Base-by-base conservation (phyloP, 192 early-diverging fungal species). In the Gorgonomyces haynaldii region DNA sequence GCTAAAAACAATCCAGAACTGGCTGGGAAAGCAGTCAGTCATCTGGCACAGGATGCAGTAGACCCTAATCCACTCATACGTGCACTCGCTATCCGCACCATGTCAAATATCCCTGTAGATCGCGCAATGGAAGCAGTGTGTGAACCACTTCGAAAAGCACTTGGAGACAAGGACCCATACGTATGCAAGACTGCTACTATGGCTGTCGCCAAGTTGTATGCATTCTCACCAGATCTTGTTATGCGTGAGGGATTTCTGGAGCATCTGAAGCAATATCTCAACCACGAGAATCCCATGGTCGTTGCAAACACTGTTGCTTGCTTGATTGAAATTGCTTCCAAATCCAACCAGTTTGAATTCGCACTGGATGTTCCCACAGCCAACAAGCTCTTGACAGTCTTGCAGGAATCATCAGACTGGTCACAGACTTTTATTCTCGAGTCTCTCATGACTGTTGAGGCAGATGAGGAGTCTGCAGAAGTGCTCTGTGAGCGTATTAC, bases 371-470 rank as follows among this genome's bases (percentile, higher is more conserved):
- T 87, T 49, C 68, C 76, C 23, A 79, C 87, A 50, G 88, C 90
- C 15, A 90, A 81, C 68, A 93, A 94, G 70, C 69, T 98, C 27
- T 74, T 92, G 23, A 79, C 88, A 4, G 93, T 90, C 0, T 53
- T 98, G 50, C 90, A 96, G 60, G 90, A 98, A 66, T 95, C 87
- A 64, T 88, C 87, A 37, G 95, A 98, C 58, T 98, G 92, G 92
- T 86, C 86, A 8, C 92, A 96, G 68, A 84, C 84, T 1, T 96
- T 92, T 58, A 89, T 96, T 34, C 64, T 96, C 29, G 90, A 93
- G 51, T 81, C 90, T 3, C 70, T 98, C 22, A 86, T 94, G 77
- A 85, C 82, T 41, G 83, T 87, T 43, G 91, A 91, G 30, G 85
- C 91, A 67, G 87, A 88, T 40, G 53, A 73, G 0, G 72, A 72